phyloP scores from a whole-genome alignment of 495 filamentous ascomycete species.

The Cercophora samala region DNA sequence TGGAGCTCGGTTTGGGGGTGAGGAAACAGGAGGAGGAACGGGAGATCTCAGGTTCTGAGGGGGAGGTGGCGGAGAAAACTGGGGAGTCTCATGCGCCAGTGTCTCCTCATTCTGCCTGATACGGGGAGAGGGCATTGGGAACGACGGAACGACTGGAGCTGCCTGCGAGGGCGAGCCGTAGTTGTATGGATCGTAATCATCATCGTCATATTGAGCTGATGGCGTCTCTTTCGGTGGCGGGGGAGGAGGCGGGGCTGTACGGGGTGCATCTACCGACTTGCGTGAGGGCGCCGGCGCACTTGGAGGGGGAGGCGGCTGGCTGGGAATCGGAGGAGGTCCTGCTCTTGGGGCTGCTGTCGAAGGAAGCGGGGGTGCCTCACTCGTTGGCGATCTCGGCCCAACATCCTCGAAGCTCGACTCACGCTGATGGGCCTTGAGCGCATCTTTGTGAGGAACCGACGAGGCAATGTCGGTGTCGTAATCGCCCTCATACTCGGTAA shows the following conservation, averaged over 20 bases:
- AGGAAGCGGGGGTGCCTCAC: slow-evolving; percentile 44
- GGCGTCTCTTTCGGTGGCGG: slow-evolving; percentile 48
- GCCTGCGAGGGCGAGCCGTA: slow-evolving; percentile 50
- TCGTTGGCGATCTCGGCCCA: slow-evolving; percentile 45
- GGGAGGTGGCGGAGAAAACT: slow-evolving; percentile 11
- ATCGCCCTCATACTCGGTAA: slow-evolving; percentile 95
- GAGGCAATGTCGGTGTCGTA: slow-evolving; percentile 98
- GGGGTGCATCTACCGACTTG: slow-evolving; percentile 52
- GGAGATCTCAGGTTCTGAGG: slow-evolving; percentile 43
- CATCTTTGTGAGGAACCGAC: slow-evolving; percentile 84
- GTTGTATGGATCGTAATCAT: slow-evolving; percentile 73
- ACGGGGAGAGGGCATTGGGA: slow-evolving; percentile 51
- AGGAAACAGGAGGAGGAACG: slow-evolving; percentile 46
- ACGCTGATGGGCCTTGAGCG: slow-evolving; percentile 74
- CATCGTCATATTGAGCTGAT: slow-evolving; percentile 49
- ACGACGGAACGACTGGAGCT: slow-evolving; percentile 33
- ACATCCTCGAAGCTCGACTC: slow-evolving; percentile 66
- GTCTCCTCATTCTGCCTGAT: slow-evolving; percentile 28
- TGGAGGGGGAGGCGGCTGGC: slow-evolving; percentile 52
- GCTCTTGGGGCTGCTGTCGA: slow-evolving; percentile 45
- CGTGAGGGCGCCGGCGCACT: slow-evolving; percentile 18
- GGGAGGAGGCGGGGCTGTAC: slow-evolving; percentile 64
- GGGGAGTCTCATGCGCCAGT: slow-evolving; percentile 25
- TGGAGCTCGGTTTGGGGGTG: slow-evolving; percentile 25
- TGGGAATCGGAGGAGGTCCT: slow-evolving; percentile 58